Base-by-base conservation (phyloP, 169 alveolate genomes). In the Cryptosporidium tyzzeri region DNA sequence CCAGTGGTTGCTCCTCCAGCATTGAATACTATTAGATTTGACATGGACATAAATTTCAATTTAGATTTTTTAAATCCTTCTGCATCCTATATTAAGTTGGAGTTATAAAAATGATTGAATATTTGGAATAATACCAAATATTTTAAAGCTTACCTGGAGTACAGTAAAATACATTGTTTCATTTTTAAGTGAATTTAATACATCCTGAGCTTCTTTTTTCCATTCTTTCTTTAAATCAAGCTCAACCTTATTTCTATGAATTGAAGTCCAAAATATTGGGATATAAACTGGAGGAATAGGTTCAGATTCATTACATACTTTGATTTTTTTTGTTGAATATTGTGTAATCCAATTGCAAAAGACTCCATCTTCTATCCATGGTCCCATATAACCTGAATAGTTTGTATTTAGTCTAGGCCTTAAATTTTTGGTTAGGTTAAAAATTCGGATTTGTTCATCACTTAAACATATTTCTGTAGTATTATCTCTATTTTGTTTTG, bases 261-360 rank as follows among this genome's bases (percentile, higher is more conserved):
- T 45, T 12, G 92, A 85, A 18, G 92, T 85, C 92, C 92, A 85
- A 35, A 85, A 85, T 44, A 85, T 74, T 26, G 92, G 92, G 12
- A 85, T 21, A 23, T 85, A 85, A 0, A 85, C 55, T 4, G 80
- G 87, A 16, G 89, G 80, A 26, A 62, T 59, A 14, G 26, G 44
- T 0, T 45, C 75, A 8, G 70, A 51, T n/a, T 16, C 41, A 65
- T 55, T 65, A 37, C 89, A 80, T 6, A 21, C 2, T 41, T 45
- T 65, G n/a, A 41, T 6, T 29, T 85, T 3, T 35, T n/a, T 18
- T 3, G 8, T 55, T 21, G 44, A 33, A 51, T 85, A 62, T 33
- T 50, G 69, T 37, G 16, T 21, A 48, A 71, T 29, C 92, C 92
- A 85, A 37, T 61, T 61, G 51, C 80, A 71, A 26, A 71, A 85